Evolutionary conservation across 2,329 filamentous ascomycete species (phyloP).

Genomic region (Pezicula neosporulosa): DNA sequence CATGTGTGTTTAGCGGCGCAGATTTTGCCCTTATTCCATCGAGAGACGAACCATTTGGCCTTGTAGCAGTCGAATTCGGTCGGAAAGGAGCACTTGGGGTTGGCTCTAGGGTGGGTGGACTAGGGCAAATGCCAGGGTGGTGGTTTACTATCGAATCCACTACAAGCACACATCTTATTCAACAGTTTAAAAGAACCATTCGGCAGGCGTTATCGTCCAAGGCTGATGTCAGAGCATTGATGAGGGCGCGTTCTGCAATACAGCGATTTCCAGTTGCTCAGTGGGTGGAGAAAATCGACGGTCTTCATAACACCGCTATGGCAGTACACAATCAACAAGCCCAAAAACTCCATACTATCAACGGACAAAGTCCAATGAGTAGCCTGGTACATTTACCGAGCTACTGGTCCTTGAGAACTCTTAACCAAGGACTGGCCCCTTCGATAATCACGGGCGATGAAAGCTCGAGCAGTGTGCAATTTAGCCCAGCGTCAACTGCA

Average conservation of each 20-base stretch:
- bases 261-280: slow-evolving; percentile 67
- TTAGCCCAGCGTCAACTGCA: too few relatives aligned
- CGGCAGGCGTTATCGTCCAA: slow-evolving; percentile 55
- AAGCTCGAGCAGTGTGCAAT: too few relatives aligned
- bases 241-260: slow-evolving; percentile 61
- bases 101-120: slow-evolving; percentile 60
- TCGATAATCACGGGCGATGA: too few relatives aligned
- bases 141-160: slow-evolving; percentile 67
- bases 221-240: slow-evolving; percentile 49
- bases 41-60: slow-evolving; percentile 63
- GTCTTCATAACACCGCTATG: slow-evolving; percentile 58
- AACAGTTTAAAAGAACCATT: slow-evolving; percentile 62
- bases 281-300: slow-evolving; percentile 61
- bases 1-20: slow-evolving; percentile 63
- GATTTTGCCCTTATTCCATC: slow-evolving; percentile 66
- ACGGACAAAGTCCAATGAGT: too few relatives aligned
- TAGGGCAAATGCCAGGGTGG: slow-evolving; percentile 67
- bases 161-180: slow-evolving; percentile 56
- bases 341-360: too few relatives aligned
- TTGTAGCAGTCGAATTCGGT: slow-evolving; percentile 66
- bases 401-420: too few relatives aligned
- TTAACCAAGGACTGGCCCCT: too few relatives aligned
- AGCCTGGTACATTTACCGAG: too few relatives aligned
- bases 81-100: slow-evolving; percentile 66
- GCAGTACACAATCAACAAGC: too few relatives aligned